Conservation (phyloP, 139 green algal species). For the Spirogloea muscicola region DNA sequence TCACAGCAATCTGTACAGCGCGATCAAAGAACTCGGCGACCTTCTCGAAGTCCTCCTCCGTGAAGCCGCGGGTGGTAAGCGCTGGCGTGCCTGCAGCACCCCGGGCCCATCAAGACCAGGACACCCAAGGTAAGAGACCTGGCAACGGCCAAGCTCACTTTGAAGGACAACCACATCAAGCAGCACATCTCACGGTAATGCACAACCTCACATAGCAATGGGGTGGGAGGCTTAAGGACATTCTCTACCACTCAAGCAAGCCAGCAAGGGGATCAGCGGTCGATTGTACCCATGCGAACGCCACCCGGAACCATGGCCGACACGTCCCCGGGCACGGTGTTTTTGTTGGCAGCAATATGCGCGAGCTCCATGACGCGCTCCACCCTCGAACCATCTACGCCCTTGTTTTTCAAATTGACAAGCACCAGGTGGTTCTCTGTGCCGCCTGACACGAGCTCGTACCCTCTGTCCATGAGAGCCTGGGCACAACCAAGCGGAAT, state of each 20-base stretch:
- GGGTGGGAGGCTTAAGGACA: no score
- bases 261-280: no score
- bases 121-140: no score
- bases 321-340: constrained; percentile 88
- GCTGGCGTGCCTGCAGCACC: constrained; percentile 57
- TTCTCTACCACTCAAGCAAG: no score
- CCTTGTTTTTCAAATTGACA: constrained; percentile 73
- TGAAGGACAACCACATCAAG: no score
- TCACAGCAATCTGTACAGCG: constrained; percentile 53
- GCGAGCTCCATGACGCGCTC: constrained; percentile 91
- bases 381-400: constrained; percentile 84
- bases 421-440: constrained; percentile 98
- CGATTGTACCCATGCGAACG: constrained; percentile 83
- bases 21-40: constrained; percentile 90
- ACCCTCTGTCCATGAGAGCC: constrained; percentile 63
- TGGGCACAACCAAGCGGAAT: constrained; percentile 7
- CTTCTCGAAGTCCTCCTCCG: constrained; percentile 61
- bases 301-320: constrained; percentile 70
- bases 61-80: constrained; percentile 54
- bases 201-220: no score
- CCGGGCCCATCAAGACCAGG: no score
- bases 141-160: no score
- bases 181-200: no score
- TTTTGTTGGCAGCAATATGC: constrained; percentile 99
- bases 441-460: constrained; percentile 70